Evolutionary conservation across 2,329 filamentous ascomycete species (phyloP).

Genomic region (Colletotrichum eleusines): DNA sequence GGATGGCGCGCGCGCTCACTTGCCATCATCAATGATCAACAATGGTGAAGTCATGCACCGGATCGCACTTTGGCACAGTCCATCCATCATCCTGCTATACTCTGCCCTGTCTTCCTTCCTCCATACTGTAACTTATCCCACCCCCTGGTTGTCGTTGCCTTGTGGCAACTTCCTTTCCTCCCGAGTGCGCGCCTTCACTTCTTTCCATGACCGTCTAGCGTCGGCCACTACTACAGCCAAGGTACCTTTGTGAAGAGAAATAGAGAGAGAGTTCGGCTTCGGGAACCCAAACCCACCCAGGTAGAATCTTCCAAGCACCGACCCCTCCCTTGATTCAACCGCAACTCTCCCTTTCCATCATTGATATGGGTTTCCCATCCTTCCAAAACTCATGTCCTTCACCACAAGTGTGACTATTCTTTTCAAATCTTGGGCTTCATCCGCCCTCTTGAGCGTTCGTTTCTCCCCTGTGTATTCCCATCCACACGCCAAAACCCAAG

Average conservation of each 20-base stretch:
- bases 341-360: not conserved
- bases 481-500: not conserved
- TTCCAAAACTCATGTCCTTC: not conserved
- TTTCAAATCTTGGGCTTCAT: not conserved
- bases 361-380: not conserved
- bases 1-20: not conserved
- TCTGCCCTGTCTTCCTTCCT: not conserved
- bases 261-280: not conserved
- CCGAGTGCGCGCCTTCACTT: not conserved
- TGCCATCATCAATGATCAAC: constrained; percentile 28
- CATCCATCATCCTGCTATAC: not conserved
- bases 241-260: not conserved
- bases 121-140: not conserved
- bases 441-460: not conserved
- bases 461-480: not conserved
- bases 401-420: not conserved
- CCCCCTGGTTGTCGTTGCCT: not conserved
- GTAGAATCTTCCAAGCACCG: not conserved
- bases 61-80: not conserved
- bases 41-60: constrained; percentile 39
- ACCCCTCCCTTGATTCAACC: constrained; percentile 31
- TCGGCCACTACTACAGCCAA: not conserved
- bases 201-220: not conserved
- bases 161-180: not conserved
- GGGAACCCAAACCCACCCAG: not conserved